These are phyloP conservation scores for Pachysandra terminalis DNA, from an alignment of 164 flowering plant species.

Conservation along the genomic window DNA sequence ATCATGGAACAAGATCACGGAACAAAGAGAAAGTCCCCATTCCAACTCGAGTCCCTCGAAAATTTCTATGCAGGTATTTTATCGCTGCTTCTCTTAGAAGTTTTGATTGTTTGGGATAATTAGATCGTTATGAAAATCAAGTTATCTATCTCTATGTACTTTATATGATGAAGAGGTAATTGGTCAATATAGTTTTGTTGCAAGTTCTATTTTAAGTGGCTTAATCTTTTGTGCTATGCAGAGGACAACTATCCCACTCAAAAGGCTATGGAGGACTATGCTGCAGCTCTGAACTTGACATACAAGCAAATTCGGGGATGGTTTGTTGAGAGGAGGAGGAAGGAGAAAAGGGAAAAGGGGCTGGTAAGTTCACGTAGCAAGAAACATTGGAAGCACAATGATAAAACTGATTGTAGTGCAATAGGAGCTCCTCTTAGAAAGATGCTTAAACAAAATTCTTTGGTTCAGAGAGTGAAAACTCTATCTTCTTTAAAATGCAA, in stretches of 20 bases:
- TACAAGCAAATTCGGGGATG: slow-evolving; percentile 58
- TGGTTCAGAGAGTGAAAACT: slow-evolving; percentile 1
- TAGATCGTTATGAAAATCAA: neutral
- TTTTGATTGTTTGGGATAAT: neutral
- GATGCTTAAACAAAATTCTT: slow-evolving; percentile 8
- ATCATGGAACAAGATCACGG: slow-evolving; percentile 10
- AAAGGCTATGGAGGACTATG: slow-evolving; percentile 39
- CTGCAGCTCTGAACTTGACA: slow-evolving; percentile 42
- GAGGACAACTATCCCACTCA: slow-evolving; percentile 51
- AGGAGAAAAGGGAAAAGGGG: slow-evolving; percentile 33
- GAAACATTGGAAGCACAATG: slow-evolving; percentile 11
- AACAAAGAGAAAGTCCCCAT: slow-evolving; percentile 39
- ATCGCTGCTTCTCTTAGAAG: neutral
- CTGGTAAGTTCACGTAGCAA: slow-evolving; percentile 6
- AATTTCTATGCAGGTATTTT: slow-evolving; percentile 43
- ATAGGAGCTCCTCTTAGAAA: slow-evolving; percentile 11
- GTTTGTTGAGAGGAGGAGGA: slow-evolving; percentile 62
- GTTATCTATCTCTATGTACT: neutral
- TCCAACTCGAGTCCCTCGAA: slow-evolving; percentile 50
- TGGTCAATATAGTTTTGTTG: neutral
- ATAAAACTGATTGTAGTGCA: neutral
- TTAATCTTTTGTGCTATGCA: slow-evolving; percentile 15
- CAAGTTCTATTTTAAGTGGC: neutral
- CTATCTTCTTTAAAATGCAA: slow-evolving; percentile 16
- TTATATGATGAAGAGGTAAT: neutral